These are phyloP conservation scores for Alternaria panax DNA, from an alignment of 2,329 filamentous ascomycete species.

Conservation along the genomic window DNA sequence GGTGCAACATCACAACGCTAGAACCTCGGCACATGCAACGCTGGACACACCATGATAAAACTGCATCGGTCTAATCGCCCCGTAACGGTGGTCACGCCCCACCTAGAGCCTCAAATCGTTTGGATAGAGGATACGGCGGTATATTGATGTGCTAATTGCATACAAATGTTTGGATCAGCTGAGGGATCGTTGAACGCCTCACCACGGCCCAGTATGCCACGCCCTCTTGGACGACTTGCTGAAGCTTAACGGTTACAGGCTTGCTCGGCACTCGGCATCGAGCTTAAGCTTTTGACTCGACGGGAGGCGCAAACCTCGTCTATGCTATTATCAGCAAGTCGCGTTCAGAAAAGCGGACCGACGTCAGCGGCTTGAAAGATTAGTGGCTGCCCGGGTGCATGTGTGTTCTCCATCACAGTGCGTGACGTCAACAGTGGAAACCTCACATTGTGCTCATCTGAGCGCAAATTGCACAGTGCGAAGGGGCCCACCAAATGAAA, in stretches of 20 bases:
- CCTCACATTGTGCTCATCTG: slow-evolving; percentile 4
- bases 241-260: slow-evolving; percentile 8
- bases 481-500: slow-evolving; percentile 8
- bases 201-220: not conserved
- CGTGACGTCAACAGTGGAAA: slow-evolving; percentile 25
- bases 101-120: slow-evolving; percentile 1
- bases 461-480: slow-evolving; percentile 9
- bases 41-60: not conserved
- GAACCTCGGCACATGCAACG: not conserved
- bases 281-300: slow-evolving; percentile 24
- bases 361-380: slow-evolving; percentile 16
- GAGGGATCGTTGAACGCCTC: not conserved
- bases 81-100: not conserved
- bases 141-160: not conserved
- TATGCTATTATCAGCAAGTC: slow-evolving; percentile 24
- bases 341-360: slow-evolving; percentile 32
- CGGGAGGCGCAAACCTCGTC: slow-evolving; percentile 15
- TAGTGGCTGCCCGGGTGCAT: slow-evolving; percentile 15
- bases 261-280: slow-evolving; percentile 15
- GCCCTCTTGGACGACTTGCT: not conserved
- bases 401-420: slow-evolving; percentile 12
- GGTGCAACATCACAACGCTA: not conserved
- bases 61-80: not conserved
- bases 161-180: not conserved
- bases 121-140: not conserved